Conservation (phyloP, 1,284 basidiomycete genomes). For the Apiotrichum montevideense region DNA sequence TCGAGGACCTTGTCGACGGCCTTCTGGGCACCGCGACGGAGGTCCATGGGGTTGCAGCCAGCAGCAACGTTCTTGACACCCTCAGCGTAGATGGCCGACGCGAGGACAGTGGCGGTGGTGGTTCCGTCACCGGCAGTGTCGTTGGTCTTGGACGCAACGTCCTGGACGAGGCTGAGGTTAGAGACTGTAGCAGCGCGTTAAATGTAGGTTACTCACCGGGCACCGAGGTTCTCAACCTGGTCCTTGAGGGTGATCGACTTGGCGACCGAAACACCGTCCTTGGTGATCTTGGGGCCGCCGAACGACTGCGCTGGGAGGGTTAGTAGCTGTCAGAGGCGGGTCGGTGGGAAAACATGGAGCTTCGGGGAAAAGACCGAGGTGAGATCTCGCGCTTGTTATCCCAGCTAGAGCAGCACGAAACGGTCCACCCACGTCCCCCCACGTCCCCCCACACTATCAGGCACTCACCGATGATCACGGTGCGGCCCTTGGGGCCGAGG, state of each 20-base stretch:
- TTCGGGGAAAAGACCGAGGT: too few relatives aligned
- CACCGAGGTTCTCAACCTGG: slow-evolving; percentile 98
- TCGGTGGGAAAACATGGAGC: too few relatives aligned
- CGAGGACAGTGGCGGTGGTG: slow-evolving; percentile 94
- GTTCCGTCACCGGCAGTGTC: slow-evolving; percentile 97
- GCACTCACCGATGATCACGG: slow-evolving; percentile 84
- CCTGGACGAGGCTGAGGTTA: slow-evolving; percentile 71
- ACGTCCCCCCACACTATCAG: too few relatives aligned
- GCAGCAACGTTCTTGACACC: slow-evolving; percentile 99
- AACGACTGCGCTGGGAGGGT: slow-evolving; percentile 62
- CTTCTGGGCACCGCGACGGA: slow-evolving; percentile 90
- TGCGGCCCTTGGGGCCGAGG: slow-evolving; percentile 93
- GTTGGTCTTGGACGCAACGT: slow-evolving; percentile 94
- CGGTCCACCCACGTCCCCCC: too few relatives aligned
- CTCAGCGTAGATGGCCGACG: slow-evolving; percentile 94
- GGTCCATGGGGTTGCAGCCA: slow-evolving; percentile 98
- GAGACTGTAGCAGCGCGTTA: too few relatives aligned
- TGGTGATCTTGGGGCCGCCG: slow-evolving; percentile 96
- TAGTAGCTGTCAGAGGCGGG: too few relatives aligned
- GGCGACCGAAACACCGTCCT: slow-evolving; percentile 97
- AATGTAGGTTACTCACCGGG: slow-evolving; percentile 58
- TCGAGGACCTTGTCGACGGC: slow-evolving; percentile 93
- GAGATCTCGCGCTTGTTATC: too few relatives aligned
- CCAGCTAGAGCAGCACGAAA: too few relatives aligned
- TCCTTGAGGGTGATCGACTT: slow-evolving; percentile 92